A percentile compares a stretch with the other conserved stretches of the same genome.
These are phyloP conservation scores for Sphagnum tenellum DNA, from an alignment of 225 moss, liverwort and hornwort species.

Conservation along the genomic window DNA sequence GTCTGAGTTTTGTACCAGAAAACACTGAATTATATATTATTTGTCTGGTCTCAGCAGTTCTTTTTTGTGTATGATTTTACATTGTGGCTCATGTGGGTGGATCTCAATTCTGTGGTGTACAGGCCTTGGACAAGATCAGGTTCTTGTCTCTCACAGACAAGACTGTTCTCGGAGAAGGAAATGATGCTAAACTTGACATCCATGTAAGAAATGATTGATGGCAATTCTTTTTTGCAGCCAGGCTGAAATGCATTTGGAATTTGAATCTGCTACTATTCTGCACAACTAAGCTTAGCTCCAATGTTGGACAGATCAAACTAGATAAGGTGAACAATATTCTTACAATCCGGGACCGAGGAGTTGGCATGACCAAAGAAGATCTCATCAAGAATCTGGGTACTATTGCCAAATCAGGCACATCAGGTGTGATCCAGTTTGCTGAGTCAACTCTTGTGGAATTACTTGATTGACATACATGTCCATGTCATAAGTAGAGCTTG, in stretches of 20 bases:
- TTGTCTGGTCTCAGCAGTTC: too few relatives aligned
- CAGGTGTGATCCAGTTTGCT: conserved; percentile 29
- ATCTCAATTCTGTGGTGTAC: conserved; percentile 3
- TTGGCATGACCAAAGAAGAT: conserved; percentile 96
- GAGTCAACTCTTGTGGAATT: not conserved
- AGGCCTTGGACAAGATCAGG: conserved; percentile 98
- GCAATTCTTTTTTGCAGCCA: too few relatives aligned
- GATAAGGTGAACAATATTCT: conserved; percentile 69
- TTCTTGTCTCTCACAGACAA: conserved; percentile 83
- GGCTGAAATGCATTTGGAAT: too few relatives aligned
- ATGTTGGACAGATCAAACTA: conserved; percentile 62
- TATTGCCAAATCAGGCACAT: conserved; percentile 99
- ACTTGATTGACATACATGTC: not conserved
- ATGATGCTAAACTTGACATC: conserved; percentile 74
- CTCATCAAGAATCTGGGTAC: conserved; percentile 94
- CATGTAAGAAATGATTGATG: conserved; percentile 22
- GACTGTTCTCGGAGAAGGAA: conserved; percentile 75
- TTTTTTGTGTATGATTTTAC: too few relatives aligned
- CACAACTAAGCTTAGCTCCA: too few relatives aligned
- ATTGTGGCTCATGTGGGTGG: too few relatives aligned
- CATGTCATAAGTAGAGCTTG: too few relatives aligned
- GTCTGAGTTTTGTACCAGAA: too few relatives aligned
- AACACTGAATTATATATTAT: too few relatives aligned
- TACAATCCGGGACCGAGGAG: conserved; percentile 68
- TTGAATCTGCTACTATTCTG: too few relatives aligned